These are phyloP conservation scores for Rhodotorula toruloides DNA, from an alignment of 768 basidiomycete genomes.

Conservation along the genomic window DNA sequence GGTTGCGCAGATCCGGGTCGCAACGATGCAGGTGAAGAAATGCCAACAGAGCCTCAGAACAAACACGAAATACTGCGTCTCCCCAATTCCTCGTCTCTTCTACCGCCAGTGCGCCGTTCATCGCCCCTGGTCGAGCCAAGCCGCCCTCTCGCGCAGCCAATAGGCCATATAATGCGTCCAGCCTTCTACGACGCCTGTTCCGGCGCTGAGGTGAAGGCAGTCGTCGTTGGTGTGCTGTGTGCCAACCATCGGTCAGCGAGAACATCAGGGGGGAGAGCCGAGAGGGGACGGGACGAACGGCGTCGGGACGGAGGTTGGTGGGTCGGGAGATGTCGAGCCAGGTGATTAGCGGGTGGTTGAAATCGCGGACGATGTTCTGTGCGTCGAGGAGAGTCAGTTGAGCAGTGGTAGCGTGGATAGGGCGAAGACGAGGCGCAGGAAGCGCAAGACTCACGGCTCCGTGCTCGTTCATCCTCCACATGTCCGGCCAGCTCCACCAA, in stretches of 20 bases:
- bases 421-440: neutral
- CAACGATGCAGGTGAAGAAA: too few relatives aligned
- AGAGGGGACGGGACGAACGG: neutral
- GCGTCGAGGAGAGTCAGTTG: too few relatives aligned
- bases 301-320: neutral
- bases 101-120: neutral
- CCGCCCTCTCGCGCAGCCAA: neutral
- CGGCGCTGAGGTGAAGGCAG: conserved; percentile 2
- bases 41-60: too few relatives aligned
- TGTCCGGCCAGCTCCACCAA: conserved; percentile 1
- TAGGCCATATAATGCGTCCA: conserved; percentile 5
- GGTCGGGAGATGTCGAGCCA: neutral
- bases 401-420: too few relatives aligned
- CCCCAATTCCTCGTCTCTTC: neutral
- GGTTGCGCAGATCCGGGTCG: too few relatives aligned
- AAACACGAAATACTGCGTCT: too few relatives aligned
- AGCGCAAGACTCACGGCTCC: neutral
- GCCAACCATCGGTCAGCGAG: neutral
- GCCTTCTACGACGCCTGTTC: conserved; percentile 5
- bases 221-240: conserved; percentile 9
- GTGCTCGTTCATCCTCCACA: neutral
- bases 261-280: neutral
- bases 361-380: neutral
- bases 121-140: neutral
- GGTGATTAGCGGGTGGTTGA: neutral